A percentile compares a stretch with the other conserved stretches of the same genome.
These are phyloP conservation scores for Lunularia cruciata DNA, from an alignment of 225 moss, liverwort and hornwort species.

Conservation along the genomic window DNA sequence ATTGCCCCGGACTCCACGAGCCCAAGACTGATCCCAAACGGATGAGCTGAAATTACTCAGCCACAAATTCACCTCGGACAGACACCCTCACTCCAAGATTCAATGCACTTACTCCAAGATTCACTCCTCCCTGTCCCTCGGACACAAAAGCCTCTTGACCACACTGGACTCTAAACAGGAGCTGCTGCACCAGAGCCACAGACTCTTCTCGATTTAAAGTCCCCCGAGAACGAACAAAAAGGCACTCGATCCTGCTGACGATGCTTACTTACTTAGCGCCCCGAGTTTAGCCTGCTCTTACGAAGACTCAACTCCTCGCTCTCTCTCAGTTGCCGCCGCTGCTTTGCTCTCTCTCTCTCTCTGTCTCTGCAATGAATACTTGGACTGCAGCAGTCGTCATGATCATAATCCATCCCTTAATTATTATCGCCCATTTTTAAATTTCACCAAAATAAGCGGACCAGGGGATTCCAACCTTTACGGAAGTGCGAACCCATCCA, in stretches of 20 bases:
- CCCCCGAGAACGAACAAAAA: neutral
- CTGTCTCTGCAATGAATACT: slow-evolving; percentile 10
- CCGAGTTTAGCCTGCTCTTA: neutral
- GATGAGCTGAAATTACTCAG: slow-evolving; percentile 6
- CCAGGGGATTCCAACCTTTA: neutral
- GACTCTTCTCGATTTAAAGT: slow-evolving; percentile 13
- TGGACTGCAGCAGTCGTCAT: neutral
- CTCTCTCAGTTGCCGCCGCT: slow-evolving; percentile 2
- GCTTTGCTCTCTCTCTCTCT: slow-evolving; percentile 5
- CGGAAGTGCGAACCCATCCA: slow-evolving; percentile 1
- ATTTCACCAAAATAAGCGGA: neutral
- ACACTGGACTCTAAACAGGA: neutral
- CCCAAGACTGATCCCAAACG: slow-evolving; percentile 6
- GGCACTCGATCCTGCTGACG: neutral
- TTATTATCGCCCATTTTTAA: neutral
- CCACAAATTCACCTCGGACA: slow-evolving; percentile 11
- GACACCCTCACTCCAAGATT: slow-evolving; percentile 13
- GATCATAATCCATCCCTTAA: neutral
- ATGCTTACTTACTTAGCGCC: neutral
- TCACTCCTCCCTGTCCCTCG: slow-evolving; percentile 1
- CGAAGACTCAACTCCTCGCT: neutral
- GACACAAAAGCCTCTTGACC: neutral
- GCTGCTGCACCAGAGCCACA: slow-evolving; percentile 16
- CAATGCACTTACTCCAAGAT: slow-evolving; percentile 27
- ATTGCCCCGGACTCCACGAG: slow-evolving; percentile 2